phyloP scores from a whole-genome alignment of 306 rosid species.

The Nissolia schottii region DNA sequence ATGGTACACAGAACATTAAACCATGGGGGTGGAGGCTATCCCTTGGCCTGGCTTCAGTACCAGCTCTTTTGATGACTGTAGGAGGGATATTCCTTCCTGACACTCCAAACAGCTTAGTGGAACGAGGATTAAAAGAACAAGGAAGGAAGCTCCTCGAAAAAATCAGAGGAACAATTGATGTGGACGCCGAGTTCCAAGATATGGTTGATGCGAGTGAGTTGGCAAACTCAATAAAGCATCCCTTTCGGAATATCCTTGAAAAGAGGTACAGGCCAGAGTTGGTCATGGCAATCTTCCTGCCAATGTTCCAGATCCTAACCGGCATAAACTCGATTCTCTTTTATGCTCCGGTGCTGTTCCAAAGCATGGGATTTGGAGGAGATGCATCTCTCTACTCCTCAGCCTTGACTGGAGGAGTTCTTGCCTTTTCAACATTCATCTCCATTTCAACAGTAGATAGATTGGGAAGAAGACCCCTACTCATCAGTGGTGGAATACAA shows the following conservation, averaged over 20 bases:
- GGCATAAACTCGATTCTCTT: slow-evolving; percentile 87
- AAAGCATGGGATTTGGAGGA: slow-evolving; percentile 78
- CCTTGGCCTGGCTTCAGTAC: slow-evolving; percentile 71
- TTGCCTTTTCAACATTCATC: slow-evolving; percentile 63
- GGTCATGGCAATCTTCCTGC: slow-evolving; percentile 87
- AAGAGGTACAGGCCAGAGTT: slow-evolving; percentile 68
- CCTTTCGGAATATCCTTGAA: slow-evolving; percentile 69
- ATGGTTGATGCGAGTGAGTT: slow-evolving; percentile 76
- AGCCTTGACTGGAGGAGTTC: slow-evolving; percentile 87
- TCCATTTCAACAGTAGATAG: slow-evolving; percentile 82
- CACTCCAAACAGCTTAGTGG: slow-evolving; percentile 90
- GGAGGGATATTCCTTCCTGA: slow-evolving; percentile 86
- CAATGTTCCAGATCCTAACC: slow-evolving; percentile 79
- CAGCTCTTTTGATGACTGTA: slow-evolving; percentile 68
- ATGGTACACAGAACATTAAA: slow-evolving; percentile 66
- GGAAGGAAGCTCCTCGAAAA: slow-evolving; percentile 63
- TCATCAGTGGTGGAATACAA: slow-evolving; percentile 78
- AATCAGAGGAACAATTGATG: slow-evolving; percentile 67
- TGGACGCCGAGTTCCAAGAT: slow-evolving; percentile 80
- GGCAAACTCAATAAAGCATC: slow-evolving; percentile 59
- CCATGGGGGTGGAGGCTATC: slow-evolving; percentile 98
- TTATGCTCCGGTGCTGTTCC: slow-evolving; percentile 85
- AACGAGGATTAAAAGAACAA: slow-evolving; percentile 49
- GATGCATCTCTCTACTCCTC: slow-evolving; percentile 82
- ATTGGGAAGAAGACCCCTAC: slow-evolving; percentile 68